A percentile compares a stretch with the other conserved stretches of the same genome.
These are phyloP conservation scores for maize (Zea mays) DNA, from an alignment of 176 grass and related monocot species.

Conservation along the genomic window DNA sequence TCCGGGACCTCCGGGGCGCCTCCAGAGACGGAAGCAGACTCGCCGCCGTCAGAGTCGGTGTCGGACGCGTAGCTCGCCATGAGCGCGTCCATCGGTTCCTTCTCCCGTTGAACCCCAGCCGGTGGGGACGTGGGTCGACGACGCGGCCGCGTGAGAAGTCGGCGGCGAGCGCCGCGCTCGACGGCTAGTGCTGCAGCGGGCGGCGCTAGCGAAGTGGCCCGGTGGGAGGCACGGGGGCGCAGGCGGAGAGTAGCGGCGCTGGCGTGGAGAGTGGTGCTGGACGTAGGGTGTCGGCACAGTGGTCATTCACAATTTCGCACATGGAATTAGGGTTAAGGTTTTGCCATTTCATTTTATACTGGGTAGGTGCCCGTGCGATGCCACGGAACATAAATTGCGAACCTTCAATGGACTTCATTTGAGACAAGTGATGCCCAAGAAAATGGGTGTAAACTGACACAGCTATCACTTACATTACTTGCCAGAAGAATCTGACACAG, in stretches of 20 bases:
- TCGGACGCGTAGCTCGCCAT: constrained; percentile 62
- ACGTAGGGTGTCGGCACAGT: too few relatives aligned
- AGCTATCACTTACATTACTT: too few relatives aligned
- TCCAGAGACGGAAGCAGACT: not conserved
- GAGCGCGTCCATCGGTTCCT: constrained; percentile 58
- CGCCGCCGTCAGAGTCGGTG: constrained; percentile 50
- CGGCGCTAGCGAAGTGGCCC: not conserved
- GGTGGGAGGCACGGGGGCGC: not conserved
- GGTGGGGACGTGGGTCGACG: not conserved
- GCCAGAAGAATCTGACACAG: too few relatives aligned
- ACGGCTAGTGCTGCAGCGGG: not conserved
- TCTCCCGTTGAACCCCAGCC: not conserved
- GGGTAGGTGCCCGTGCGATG: too few relatives aligned
- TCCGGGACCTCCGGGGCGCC: not conserved
- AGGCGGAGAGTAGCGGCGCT: not conserved
- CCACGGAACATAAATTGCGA: too few relatives aligned
- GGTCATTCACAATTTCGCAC: too few relatives aligned
- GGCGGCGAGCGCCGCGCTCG: constrained; percentile 1
- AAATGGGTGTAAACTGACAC: too few relatives aligned
- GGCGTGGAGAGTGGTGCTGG: too few relatives aligned
- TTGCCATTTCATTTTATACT: too few relatives aligned
- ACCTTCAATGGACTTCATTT: too few relatives aligned
- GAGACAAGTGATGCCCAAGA: too few relatives aligned
- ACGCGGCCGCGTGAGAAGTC: not conserved
- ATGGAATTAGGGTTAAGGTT: too few relatives aligned